These are phyloP conservation scores for Neoarthrinium moseri DNA, from an alignment of 2,329 filamentous ascomycete species.

Conservation along the genomic window DNA sequence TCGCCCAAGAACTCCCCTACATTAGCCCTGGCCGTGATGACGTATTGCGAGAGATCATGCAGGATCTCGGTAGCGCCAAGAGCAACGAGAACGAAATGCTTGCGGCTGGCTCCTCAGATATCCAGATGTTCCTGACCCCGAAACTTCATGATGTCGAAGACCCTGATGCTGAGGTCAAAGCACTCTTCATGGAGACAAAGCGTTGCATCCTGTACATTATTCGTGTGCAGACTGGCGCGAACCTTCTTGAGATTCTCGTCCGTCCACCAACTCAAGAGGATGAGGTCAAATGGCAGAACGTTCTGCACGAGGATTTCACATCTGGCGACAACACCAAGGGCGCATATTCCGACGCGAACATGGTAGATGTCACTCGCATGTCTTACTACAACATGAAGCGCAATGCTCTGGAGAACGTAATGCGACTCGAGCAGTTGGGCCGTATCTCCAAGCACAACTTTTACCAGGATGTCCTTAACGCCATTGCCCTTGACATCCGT, in stretches of 20 bases:
- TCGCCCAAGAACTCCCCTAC: constrained; percentile 73
- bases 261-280: constrained; percentile 86
- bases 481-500: constrained; percentile 93
- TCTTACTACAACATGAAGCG: constrained; percentile 90
- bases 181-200: constrained; percentile 97
- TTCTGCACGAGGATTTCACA: constrained; percentile 80
- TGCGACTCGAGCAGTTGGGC: constrained; percentile 81
- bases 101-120: constrained; percentile 82
- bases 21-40: constrained; percentile 84
- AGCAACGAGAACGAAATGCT: constrained; percentile 93
- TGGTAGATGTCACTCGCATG: constrained; percentile 87
- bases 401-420: constrained; percentile 89
- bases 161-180: constrained; percentile 87
- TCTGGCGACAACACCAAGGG: constrained; percentile 68
- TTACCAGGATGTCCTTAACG: constrained; percentile 97
- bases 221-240: constrained; percentile 85
- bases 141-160: constrained; percentile 90
- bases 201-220: constrained; percentile 97
- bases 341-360: constrained; percentile 86
- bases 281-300: constrained; percentile 79
- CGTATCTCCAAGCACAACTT: constrained; percentile 87
- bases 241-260: constrained; percentile 92
- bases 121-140: constrained; percentile 85
- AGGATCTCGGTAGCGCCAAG: constrained; percentile 93
- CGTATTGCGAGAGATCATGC: constrained; percentile 83